Conservation (phyloP, 495 filamentous ascomycete genomes). For the Aspergillus leporis region DNA sequence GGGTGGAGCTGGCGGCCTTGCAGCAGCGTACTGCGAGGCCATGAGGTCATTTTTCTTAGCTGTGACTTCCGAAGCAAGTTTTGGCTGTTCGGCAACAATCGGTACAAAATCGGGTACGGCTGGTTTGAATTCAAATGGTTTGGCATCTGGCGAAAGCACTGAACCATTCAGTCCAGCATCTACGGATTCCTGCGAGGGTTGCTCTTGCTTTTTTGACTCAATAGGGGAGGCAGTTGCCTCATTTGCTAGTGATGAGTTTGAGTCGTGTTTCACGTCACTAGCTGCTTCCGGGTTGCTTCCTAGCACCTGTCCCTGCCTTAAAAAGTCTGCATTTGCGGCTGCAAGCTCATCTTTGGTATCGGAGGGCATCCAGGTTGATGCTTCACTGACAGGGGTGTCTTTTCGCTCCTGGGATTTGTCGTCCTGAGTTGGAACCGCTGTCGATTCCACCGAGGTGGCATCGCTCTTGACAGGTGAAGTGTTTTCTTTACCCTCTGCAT, state of each 20-base stretch:
- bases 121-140: conserved; percentile 64
- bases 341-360: conserved; percentile 43
- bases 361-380: conserved; percentile 44
- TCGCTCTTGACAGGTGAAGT: conserved; percentile 26
- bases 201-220: conserved; percentile 12
- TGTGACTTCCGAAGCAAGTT: conserved; percentile 10
- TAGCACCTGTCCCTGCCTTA: conserved; percentile 19
- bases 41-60: conserved; percentile 30
- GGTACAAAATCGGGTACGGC: conserved; percentile 49
- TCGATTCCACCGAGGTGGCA: not conserved
- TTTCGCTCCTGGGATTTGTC: conserved; percentile 31
- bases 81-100: conserved; percentile 35
- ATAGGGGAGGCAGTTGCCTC: not conserved
- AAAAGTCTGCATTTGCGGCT: conserved; percentile 35
- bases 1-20: conserved; percentile 23
- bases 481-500: conserved; percentile 51
- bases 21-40: conserved; percentile 42
- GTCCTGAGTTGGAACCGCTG: conserved; percentile 8
- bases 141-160: conserved; percentile 64
- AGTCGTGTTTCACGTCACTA: conserved; percentile 1
- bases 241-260: not conserved
- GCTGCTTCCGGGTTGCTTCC: conserved; percentile 10
- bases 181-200: conserved; percentile 21
- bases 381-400: conserved; percentile 41
- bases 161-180: conserved; percentile 28